phyloP scores from a whole-genome alignment of 2,329 filamentous ascomycete species.

The Penicillium sp. region DNA sequence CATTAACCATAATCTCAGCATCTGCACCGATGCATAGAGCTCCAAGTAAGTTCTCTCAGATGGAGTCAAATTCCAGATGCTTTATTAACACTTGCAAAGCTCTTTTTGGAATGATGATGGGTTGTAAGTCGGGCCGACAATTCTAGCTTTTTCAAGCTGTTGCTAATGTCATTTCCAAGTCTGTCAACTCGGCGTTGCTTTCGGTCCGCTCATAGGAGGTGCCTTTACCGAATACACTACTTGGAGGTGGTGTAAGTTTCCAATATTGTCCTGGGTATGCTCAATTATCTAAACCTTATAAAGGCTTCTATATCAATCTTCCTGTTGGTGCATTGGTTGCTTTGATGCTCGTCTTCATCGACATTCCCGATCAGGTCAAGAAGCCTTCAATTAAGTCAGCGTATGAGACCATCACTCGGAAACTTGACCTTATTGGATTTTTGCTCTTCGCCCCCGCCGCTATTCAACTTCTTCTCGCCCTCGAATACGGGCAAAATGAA shows the following conservation, averaged over 20 bases:
- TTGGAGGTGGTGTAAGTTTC: constrained; percentile 26
- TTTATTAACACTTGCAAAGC: constrained; percentile 9
- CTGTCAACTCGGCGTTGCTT: constrained; percentile 16
- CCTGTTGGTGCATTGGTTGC: constrained; percentile 40
- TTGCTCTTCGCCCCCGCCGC: constrained; percentile 35
- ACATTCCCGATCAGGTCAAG: constrained; percentile 20
- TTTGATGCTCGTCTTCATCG: constrained; percentile 33
- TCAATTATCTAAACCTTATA: neutral
- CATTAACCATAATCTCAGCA: constrained; percentile 29
- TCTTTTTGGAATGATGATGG: constrained; percentile 23
- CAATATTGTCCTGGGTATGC: neutral
- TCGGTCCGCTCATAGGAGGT: constrained; percentile 21
- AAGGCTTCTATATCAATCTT: constrained; percentile 48
- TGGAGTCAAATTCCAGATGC: neutral
- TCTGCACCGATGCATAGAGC: constrained; percentile 30
- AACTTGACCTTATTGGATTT: constrained; percentile 29
- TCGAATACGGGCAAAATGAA: constrained; percentile 50
- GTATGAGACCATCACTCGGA: constrained; percentile 8
- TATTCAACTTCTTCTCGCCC: constrained; percentile 50
- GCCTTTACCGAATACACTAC: constrained; percentile 24
- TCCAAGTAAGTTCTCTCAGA: constrained; percentile 20
- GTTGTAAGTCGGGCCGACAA: constrained; percentile 13
- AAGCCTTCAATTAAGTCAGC: constrained; percentile 19
- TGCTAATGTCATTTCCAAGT: constrained; percentile 9
- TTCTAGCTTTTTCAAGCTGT: no score